Conservation (phyloP, 1,139 yeast genomes). For the Pichia cactophila region DNA sequence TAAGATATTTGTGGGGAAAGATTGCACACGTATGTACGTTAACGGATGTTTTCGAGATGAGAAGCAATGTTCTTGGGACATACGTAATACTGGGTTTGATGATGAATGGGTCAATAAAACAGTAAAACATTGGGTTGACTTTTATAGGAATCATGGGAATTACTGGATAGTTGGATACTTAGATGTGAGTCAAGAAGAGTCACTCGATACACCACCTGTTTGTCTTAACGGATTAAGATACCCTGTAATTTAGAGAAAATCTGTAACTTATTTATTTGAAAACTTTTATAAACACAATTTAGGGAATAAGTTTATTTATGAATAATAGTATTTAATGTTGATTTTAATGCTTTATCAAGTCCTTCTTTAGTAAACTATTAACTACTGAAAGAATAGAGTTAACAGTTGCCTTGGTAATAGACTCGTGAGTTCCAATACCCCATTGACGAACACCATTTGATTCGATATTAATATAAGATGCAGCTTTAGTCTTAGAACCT, state of each 20-base stretch:
- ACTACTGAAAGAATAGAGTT: conserved; percentile 73
- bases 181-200: conserved; percentile 20
- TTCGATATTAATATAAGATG: conserved; percentile 70
- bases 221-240: conserved; percentile 13
- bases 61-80: conserved; percentile 58
- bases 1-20: conserved; percentile 55
- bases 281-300: no score
- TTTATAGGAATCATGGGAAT: conserved; percentile 37
- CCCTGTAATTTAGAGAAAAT: conserved; percentile 1
- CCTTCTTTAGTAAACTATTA: conserved; percentile 36
- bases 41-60: conserved; percentile 64
- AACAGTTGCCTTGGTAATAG: conserved; percentile 85
- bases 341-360: not conserved
- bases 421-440: conserved; percentile 95
- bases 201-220: conserved; percentile 9
- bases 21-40: conserved; percentile 66
- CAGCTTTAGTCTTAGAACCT: conserved; percentile 83
- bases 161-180: conserved; percentile 66
- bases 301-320: not conserved
- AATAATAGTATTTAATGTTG: not conserved
- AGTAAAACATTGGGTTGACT: conserved; percentile 43
- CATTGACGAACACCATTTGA: conserved; percentile 40
- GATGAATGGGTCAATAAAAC: conserved; percentile 25
- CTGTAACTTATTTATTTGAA: no score
- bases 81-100: conserved; percentile 45